A percentile compares a stretch with the other conserved stretches of the same genome.
Conservation (phyloP, 129 eudicot species). For the Tagetes patula region DNA sequence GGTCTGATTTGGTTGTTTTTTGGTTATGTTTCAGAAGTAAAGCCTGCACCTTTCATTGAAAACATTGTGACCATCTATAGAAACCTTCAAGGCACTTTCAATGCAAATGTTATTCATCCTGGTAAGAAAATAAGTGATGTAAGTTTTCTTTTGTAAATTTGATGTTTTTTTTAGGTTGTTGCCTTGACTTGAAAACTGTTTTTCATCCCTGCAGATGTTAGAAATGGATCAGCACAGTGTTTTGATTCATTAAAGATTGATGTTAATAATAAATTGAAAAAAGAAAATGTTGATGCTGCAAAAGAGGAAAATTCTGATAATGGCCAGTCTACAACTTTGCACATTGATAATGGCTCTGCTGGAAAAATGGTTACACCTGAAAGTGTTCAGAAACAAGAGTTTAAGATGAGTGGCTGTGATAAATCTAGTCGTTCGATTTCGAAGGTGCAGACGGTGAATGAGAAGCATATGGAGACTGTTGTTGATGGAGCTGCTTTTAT, state of each 20-base stretch:
- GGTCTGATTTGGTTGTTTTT: neutral
- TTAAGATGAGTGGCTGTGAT: neutral
- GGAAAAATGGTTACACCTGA: neutral
- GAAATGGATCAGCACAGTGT: neutral
- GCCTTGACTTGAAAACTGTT: neutral
- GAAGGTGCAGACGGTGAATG: no score
- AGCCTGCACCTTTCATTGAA: conserved; percentile 65
- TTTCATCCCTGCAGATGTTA: conserved; percentile 28
- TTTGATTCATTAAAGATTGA: neutral
- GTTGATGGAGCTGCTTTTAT: conserved; percentile 32
- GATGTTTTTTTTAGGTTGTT: neutral
- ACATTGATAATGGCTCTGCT: neutral
- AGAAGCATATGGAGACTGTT: conserved; percentile 7
- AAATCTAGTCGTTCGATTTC: neutral
- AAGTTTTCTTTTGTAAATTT: no score
- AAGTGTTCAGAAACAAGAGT: neutral
- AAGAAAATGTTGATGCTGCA: neutral
- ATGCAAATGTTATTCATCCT: conserved; percentile 38
- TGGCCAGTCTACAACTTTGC: neutral
- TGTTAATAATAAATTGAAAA: neutral
- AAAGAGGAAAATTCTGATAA: neutral
- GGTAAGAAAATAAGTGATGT: no score
- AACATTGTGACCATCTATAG: conserved; percentile 55
- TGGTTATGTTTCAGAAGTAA: conserved; percentile 43
- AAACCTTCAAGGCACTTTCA: conserved; percentile 58